Evolutionary conservation across 108 stramenopile species (phyloP).

Genomic region (Phaeodactylum tricornutum): DNA sequence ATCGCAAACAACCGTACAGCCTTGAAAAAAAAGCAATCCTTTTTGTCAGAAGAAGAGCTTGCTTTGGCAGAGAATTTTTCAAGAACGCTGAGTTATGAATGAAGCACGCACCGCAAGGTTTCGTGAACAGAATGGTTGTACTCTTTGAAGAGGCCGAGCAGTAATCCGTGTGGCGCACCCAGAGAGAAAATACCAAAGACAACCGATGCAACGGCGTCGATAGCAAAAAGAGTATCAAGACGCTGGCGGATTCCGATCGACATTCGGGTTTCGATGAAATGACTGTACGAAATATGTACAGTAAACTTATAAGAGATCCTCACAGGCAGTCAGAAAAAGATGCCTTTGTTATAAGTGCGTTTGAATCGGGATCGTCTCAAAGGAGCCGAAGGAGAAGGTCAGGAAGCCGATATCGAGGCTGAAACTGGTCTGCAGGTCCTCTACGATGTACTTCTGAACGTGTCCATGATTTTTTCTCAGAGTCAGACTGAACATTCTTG

Average conservation of each 20-base stretch:
- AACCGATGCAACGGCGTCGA: constrained; percentile 53
- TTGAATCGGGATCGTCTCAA: constrained; percentile 98
- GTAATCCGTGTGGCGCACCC: constrained; percentile 57
- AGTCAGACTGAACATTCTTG: constrained; percentile 98
- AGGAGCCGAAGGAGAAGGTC: constrained; percentile 78
- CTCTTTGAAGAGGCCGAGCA: constrained; percentile 33
- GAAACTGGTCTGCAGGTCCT: constrained; percentile 87
- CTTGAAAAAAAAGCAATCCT: constrained; percentile 9
- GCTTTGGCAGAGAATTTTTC: too few relatives aligned
- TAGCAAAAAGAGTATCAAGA: constrained; percentile 56
- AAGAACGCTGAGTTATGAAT: background rate
- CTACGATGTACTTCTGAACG: constrained; percentile 92
- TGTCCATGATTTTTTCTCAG: constrained; percentile 95
- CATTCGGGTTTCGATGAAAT: too few relatives aligned
- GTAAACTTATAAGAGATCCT: too few relatives aligned
- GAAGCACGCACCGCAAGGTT: constrained; percentile 42
- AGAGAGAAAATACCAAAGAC: constrained; percentile 50
- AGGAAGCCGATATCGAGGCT: constrained; percentile 63
- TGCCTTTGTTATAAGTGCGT: too few relatives aligned
- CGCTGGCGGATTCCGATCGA: constrained; percentile 20
- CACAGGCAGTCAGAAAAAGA: too few relatives aligned
- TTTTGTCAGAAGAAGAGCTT: too few relatives aligned
- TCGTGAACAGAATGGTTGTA: constrained; percentile 80
- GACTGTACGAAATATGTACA: too few relatives aligned
- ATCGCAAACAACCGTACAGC: constrained; percentile 70